Base-by-base conservation (phyloP, 2,329 filamentous ascomycete species). In the Coniella vitis region DNA sequence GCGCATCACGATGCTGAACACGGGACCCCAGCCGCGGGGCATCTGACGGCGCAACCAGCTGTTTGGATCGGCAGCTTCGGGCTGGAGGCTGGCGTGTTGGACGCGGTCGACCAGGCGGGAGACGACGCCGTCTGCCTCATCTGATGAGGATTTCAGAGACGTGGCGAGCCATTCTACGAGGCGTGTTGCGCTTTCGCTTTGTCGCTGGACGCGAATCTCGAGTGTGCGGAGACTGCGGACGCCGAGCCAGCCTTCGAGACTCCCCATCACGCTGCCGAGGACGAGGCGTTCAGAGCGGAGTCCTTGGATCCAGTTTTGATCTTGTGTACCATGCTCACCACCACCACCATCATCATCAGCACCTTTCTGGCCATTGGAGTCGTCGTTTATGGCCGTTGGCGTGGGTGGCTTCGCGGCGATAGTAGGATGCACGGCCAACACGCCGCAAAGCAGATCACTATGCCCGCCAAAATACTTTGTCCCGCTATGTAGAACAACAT, bases 401-500 rank as follows among this genome's bases (percentile, higher is more conserved):
- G 25, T 29, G 5, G 25, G 44, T 74, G 58, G 19, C 7, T 36
- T 29, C 36, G 20, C 43, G 7, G 55, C 58, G 35, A 67, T 67
- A 34, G 65, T 65, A 14, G 77, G 76, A 44, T 76, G 71, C 5
- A 90, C 78, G 0, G 81, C 79, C 22, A 98, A 69, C 16, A 94
- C 84, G 19, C 93, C 93, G 62, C 87, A 94, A 5, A 97, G 79
- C 76, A 97, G 76, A 68, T 98, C 93, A 56, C 85, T 91, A 69
- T 98, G 93, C 0, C 93, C 93, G 17, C 93, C 93, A 57, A 98
- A 81, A 68, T 97, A 98, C 74, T 97, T 98, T 16, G 90, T 95
- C 3, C 90, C 93, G 45, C 79, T 86, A 68, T 98, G 93, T 87
- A 97, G 86, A 31, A 95, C 79, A 1, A 90, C 68, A 66, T 97